Evolutionary conservation across 352 stramenopile species (phyloP).

Genomic region (Peronospora destructor): DNA sequence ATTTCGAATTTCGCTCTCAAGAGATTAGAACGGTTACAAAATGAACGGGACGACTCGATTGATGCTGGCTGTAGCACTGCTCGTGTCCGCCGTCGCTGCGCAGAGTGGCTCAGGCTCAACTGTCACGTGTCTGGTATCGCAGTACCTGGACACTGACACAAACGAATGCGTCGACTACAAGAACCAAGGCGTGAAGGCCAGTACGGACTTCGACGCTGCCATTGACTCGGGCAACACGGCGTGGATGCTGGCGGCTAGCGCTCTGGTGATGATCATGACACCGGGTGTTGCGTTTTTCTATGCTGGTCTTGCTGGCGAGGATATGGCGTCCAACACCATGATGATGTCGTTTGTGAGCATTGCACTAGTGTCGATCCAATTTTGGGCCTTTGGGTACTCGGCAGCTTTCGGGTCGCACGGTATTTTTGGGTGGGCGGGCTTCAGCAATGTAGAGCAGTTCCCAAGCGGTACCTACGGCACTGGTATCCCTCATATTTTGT

Average conservation of each 20-base stretch:
- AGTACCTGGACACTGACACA: slow-evolving; percentile 33
- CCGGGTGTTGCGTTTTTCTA: slow-evolving; percentile 78
- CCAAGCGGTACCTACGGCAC: slow-evolving; percentile 46
- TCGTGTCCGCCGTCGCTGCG: background rate
- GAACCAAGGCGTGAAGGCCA: slow-evolving; percentile 33
- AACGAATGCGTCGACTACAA: slow-evolving; percentile 36
- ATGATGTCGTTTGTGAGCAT: slow-evolving; percentile 81
- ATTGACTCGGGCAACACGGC: slow-evolving; percentile 58
- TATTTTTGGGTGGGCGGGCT: slow-evolving; percentile 51
- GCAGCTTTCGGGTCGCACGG: slow-evolving; percentile 51
- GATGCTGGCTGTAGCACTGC: background rate
- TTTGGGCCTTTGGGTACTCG: slow-evolving; percentile 73
- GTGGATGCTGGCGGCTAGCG: slow-evolving; percentile 52
- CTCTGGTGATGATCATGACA: slow-evolving; percentile 71
- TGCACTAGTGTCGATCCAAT: slow-evolving; percentile 72
- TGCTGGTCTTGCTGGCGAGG: slow-evolving; percentile 62
- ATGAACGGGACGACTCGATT: too few relatives aligned
- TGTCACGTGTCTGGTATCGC: slow-evolving; percentile 16
- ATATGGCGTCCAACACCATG: slow-evolving; percentile 78
- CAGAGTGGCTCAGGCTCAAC: slow-evolving; percentile 19
- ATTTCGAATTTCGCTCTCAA: too few relatives aligned
- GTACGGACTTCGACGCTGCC: slow-evolving; percentile 22
- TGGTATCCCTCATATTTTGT: slow-evolving; percentile 60
- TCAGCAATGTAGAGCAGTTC: slow-evolving; percentile 42
- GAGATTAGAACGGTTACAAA: too few relatives aligned